Evolutionary conservation across 2,329 filamentous ascomycete species (phyloP).

Genomic region (Karstenula rhodostoma): DNA sequence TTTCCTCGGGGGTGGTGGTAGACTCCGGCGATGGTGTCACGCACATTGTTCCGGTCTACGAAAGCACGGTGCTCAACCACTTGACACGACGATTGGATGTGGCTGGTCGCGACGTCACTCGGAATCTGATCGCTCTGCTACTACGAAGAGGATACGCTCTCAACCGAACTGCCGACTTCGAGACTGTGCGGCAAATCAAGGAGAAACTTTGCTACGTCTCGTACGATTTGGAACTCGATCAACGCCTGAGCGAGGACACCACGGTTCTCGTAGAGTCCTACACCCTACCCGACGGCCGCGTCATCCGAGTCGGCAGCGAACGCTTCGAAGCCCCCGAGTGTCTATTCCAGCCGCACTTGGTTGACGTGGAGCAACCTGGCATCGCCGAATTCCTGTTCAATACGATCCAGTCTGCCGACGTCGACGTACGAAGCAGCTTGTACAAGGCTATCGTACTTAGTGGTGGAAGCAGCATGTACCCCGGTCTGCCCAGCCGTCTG

Average conservation of each 20-base stretch:
- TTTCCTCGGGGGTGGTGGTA: conserved; percentile 86
- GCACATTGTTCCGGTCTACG: conserved; percentile 98
- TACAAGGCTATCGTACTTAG: conserved; percentile 98
- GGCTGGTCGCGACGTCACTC: conserved; percentile 95
- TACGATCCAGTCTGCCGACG: conserved; percentile 94
- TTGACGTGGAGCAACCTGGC: conserved; percentile 96
- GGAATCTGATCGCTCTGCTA: conserved; percentile 94
- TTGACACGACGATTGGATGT: conserved; percentile 93
- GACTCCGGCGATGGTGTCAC: conserved; percentile 98
- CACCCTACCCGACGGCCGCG: conserved; percentile 93
- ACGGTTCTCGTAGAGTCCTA: conserved; percentile 98
- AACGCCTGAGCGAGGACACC: conserved; percentile 94
- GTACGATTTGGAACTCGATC: conserved; percentile 96
- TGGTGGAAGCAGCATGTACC: conserved; percentile 98
- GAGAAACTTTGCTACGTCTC: conserved; percentile 99
- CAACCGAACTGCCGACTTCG: conserved; percentile 98
- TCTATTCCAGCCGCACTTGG: conserved; percentile 96
- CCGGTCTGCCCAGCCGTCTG: conserved; percentile 88
- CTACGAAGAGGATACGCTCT: conserved; percentile 93
- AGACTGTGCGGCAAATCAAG: conserved; percentile 98
- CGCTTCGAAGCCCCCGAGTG: conserved; percentile 98
- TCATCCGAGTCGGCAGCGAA: conserved; percentile 95
- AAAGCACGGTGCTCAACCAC: conserved; percentile 97
- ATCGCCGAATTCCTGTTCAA: conserved; percentile 99
- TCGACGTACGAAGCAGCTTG: conserved; percentile 90